A percentile compares a stretch with the other conserved stretches of the same genome.
Conservation (phyloP, 306 rosid species). For the Inga oerstediana region DNA sequence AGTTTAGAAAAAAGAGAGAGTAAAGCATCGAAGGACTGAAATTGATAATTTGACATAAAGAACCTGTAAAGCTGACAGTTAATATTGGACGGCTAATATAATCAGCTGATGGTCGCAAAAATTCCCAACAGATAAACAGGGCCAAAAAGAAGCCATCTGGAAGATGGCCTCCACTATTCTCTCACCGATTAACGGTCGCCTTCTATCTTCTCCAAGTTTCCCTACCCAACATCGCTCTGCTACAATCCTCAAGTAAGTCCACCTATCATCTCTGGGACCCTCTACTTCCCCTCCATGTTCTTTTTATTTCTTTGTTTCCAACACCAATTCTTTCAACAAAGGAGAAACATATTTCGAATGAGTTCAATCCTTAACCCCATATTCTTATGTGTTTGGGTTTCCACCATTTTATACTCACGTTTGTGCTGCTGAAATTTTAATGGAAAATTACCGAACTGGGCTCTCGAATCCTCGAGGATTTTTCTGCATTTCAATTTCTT, state of each 20-base stretch:
- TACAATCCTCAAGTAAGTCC: slow-evolving; percentile 34
- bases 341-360: neutral
- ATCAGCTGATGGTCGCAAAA: neutral
- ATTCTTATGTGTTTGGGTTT: neutral
- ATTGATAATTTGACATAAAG: too few species aligned
- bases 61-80: neutral
- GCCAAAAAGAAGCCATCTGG: neutral
- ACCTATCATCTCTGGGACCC: slow-evolving; percentile 6
- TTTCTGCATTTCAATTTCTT: neutral
- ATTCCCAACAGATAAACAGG: neutral
- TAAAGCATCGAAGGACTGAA: too few species aligned
- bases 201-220: slow-evolving; percentile 12
- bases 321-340: neutral
- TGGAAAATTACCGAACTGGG: neutral
- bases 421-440: neutral
- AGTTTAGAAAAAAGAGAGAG: too few species aligned
- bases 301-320: neutral
- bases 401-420: neutral
- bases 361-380: slow-evolving; percentile 4
- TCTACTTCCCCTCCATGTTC: neutral
- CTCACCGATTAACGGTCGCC: slow-evolving; percentile 34
- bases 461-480: neutral
- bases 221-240: slow-evolving; percentile 25
- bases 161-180: slow-evolving; percentile 50
- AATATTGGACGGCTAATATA: neutral